Percentiles rank a stretch among this genome's conserved stretches.
Conservation (phyloP, 2,329 filamentous ascomycete species). For the Aureobasidium sp. region DNA sequence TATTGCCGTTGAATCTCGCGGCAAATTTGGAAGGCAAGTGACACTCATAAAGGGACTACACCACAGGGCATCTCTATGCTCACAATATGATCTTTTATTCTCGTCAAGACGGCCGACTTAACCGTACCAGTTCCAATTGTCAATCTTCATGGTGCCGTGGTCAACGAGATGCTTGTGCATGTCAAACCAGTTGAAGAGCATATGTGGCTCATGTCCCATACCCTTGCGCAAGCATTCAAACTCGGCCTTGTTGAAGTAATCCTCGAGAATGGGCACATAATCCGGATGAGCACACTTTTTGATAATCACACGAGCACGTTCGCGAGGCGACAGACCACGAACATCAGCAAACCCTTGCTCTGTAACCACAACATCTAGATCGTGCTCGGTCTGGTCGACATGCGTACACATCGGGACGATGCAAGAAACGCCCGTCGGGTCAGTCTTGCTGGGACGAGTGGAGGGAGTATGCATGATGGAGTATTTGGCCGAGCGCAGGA, state of each 20-base stretch:
- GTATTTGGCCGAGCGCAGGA: conserved; percentile 73
- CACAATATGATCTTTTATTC: too few relatives aligned
- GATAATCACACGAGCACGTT: conserved; percentile 79
- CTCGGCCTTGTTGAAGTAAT: conserved; percentile 82
- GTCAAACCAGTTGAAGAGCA: conserved; percentile 80
- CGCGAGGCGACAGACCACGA: conserved; percentile 68
- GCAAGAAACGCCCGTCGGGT: conserved; percentile 73
- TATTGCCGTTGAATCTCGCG: too few relatives aligned
- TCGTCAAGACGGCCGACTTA: background rate
- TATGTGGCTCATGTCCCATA: conserved; percentile 83
- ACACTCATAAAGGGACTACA: too few relatives aligned
- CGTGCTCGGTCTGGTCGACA: conserved; percentile 88
- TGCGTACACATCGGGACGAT: conserved; percentile 95
- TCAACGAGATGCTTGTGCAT: conserved; percentile 79
- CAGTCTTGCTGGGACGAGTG: conserved; percentile 71
- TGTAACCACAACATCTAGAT: conserved; percentile 81
- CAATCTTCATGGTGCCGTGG: conserved; percentile 84
- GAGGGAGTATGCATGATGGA: conserved; percentile 90
- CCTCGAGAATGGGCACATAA: conserved; percentile 72
- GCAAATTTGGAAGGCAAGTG: too few relatives aligned
- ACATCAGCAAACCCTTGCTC: conserved; percentile 77
- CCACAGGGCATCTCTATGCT: too few relatives aligned
- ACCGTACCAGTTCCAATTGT: conserved; percentile 45
- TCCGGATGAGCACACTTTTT: conserved; percentile 79
- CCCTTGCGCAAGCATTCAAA: conserved; percentile 79